Evolutionary conservation across 2,329 filamentous ascomycete species (phyloP).

Genomic region (Kalmusia sp.): DNA sequence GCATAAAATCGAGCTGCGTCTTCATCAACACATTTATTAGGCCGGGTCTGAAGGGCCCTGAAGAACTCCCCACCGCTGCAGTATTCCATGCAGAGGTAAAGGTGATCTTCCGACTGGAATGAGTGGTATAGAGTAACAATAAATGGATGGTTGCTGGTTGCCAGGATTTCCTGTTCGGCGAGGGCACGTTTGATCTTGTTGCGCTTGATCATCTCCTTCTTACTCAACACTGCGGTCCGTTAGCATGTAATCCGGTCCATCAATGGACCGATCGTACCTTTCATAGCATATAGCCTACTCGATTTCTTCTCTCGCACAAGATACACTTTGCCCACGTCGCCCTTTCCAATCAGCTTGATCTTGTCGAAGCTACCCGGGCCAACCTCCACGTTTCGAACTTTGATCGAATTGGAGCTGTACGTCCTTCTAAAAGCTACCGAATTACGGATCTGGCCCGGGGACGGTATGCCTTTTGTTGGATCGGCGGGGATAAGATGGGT

Average conservation of each 20-base stretch:
- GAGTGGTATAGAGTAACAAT: slow-evolving; percentile 99
- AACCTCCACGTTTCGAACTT: slow-evolving; percentile 95
- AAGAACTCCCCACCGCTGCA: slow-evolving; percentile 99
- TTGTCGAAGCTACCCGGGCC: slow-evolving; percentile 97
- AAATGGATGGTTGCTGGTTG: slow-evolving; percentile 98
- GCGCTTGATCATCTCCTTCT: slow-evolving; percentile 99
- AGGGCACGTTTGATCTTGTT: slow-evolving; percentile 99
- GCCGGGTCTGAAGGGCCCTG: slow-evolving; percentile 91
- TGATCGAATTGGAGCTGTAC: slow-evolving; percentile 99
- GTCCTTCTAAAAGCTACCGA: slow-evolving; percentile 85
- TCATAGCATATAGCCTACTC: slow-evolving; percentile 94
- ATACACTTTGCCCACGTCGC: slow-evolving; percentile 98
- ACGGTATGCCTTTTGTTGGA: slow-evolving; percentile 63
- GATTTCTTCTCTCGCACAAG: slow-evolving; percentile 98
- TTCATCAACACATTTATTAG: slow-evolving; percentile 96
- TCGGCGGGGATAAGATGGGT: slow-evolving; percentile 40
- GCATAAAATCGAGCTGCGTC: slow-evolving; percentile 98
- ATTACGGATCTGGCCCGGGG: slow-evolving; percentile 69
- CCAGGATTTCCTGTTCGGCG: slow-evolving; percentile 96
- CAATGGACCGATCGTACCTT: slow-evolving; percentile 67
- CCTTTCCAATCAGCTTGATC: slow-evolving; percentile 99
- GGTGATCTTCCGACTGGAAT: slow-evolving; percentile 97
- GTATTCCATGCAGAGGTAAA: slow-evolving; percentile 99
- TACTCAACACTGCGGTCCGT: slow-evolving; percentile 79
- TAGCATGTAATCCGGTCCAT: slow-evolving; percentile 22